Conservation (phyloP, 352 stramenopile genomes). For the Phytopythium litorale region DNA sequence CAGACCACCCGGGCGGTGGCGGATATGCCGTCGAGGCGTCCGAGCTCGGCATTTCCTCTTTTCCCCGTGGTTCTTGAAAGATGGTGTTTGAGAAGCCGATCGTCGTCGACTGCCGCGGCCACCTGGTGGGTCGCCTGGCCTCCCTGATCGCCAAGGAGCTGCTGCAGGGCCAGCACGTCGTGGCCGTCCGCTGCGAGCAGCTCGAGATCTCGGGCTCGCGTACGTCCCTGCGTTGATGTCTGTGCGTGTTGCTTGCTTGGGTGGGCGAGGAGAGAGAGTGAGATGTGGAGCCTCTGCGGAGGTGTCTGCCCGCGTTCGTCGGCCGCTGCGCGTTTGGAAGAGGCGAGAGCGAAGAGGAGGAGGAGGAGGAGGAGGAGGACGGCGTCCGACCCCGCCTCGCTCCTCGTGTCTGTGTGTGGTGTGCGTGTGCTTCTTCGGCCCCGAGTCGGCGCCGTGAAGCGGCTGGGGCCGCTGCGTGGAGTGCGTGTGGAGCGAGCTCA, state of each 20-base stretch:
- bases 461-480: slow-evolving; percentile 6
- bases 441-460: not conserved
- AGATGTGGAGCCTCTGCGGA: not conserved
- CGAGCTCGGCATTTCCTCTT: slow-evolving; percentile 63
- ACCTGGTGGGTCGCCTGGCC: slow-evolving; percentile 97
- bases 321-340: slow-evolving; percentile 2
- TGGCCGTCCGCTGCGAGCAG: slow-evolving; percentile 98
- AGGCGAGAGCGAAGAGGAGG: slow-evolving; percentile 11
- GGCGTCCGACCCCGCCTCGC: not conserved
- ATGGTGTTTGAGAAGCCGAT: slow-evolving; percentile 95
- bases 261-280: not conserved
- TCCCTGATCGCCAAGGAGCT: slow-evolving; percentile 99
- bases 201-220: slow-evolving; percentile 98
- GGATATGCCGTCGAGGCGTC: not conserved
- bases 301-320: not conserved
- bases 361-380: slow-evolving; percentile 17
- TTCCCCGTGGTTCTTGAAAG: slow-evolving; percentile 43
- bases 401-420: slow-evolving; percentile 9
- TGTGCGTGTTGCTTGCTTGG: not conserved
- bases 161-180: slow-evolving; percentile 97
- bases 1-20: too few species aligned
- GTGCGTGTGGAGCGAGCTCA: slow-evolving; percentile 10
- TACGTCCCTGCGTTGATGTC: slow-evolving; percentile 39
- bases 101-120: slow-evolving; percentile 98
- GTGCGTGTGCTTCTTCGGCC: slow-evolving; percentile 4